Evolutionary conservation across 176 grass and related monocot genomes (phyloP), one percentile per base, ranked within the genome.

Genomic region (Lolium perenne): DNA sequence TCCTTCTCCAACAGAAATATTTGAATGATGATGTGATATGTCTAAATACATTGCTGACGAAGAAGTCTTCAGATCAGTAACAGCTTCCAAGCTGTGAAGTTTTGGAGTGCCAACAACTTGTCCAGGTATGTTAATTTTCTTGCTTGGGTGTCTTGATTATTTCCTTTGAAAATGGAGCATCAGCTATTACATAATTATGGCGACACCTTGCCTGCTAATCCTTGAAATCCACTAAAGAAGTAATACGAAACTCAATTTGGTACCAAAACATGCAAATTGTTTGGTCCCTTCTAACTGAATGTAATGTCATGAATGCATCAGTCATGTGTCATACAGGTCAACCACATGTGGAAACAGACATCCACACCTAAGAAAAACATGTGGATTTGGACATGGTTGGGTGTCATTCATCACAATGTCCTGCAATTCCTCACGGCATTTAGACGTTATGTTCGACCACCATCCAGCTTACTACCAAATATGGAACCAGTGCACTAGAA

Each of bases 31-130:
- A 56, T 56, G 10, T 74, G 12, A 7, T 69, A 7, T 3, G 17
- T 43, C 11, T 23, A 8, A 18, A 13, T 2, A 17, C 66, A 26
- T 84, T 64, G 3, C 38, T 84, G 57, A 68, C 17, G 15, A 10
- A 77, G 11, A 82, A 58, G 38, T 45, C 18, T 86, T 85, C 49
- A 67, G 69, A 81, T 38, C 83, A 76, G 38, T 57, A 32, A 29
- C 47, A 29, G 4, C 53, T 16, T 74, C 29, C 18, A 74, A 74
- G 67, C n/a, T 13, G 1, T 80, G 25, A 58, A 75, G 49, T 12
- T 65, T 18, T 56, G 4, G 74, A 32, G 80, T 48, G 59, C 22
- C 6, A 75, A 74, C 68, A 12, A 22, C 22, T 74, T 38, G 35
- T 59, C 47, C 50, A 3, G 59, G 77, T 69, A 76, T 84, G 76